Base-by-base conservation (phyloP, 1,284 basidiomycete species). In the Moniliella sp. region DNA sequence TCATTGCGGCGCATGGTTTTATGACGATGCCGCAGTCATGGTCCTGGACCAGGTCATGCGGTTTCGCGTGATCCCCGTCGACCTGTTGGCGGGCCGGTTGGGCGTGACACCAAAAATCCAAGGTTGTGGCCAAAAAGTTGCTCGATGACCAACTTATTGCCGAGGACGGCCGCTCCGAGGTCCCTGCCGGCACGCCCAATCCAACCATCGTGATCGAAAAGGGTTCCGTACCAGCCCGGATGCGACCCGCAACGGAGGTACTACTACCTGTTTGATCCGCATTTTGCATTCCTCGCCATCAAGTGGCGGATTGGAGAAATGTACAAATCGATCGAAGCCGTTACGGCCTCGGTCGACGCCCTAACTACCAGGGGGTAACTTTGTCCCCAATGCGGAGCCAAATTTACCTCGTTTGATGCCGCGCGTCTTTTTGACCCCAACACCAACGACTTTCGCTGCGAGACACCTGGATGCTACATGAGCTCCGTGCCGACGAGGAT, bases 291-390 rank as follows among this genome's bases (percentile, higher is more conserved):
- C 63, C 84, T 97, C 59, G 83, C 94, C 30, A 79, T 88, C 57
- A 93, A 94, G 62, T 97, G 88, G 80, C 70, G 84, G 21, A 74
- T 97, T 38, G 79, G 82, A n/a, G 78, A 80, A 56, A 91, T 99
- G 76, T 72, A 78, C 42, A 71, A 76, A 39, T 72, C 73, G 35
- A 84, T 97, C 44, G 86, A 97, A 39, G 74, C 76, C 26, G 74
- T 37, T 29, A 30, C 31, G 32, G n/a, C 30, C 45, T 10, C 36
- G 41, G 48, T 25, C 73, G 91, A 35, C 82, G 88, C 45, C 81
- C 83, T 57, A 81, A 88, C 21, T n/a, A 23, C 7, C 8, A 7
- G 21, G 61, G 91, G 88, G 8, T 97, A 88, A 61, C 73, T 91
- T 31, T 99, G 88, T 60, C 77, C 84, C 0, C 72, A 75, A 41